phyloP scores from a whole-genome alignment of 148 eudicot species.

The Salicornia ramosissima region DNA sequence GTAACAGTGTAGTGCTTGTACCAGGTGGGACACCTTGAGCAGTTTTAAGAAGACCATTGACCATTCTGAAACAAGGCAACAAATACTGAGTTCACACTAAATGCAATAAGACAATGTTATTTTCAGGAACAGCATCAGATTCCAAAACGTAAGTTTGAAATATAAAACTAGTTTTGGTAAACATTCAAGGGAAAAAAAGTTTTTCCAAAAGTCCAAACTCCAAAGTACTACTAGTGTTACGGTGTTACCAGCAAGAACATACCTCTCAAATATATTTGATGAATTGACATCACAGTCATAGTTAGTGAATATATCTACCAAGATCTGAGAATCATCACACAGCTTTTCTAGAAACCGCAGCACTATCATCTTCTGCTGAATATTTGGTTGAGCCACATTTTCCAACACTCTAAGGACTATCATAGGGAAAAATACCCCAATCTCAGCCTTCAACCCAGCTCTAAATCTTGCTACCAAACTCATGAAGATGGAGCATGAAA shows the following conservation, averaged over 20 bases:
- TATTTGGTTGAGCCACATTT: slow-evolving; percentile 98
- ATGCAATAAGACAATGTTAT: background rate
- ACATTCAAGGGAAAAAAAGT: background rate
- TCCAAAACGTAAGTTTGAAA: background rate
- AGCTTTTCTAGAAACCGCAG: slow-evolving; percentile 89
- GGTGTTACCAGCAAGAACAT: slow-evolving; percentile 12
- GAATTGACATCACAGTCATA: slow-evolving; percentile 99
- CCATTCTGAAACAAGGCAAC: slow-evolving; percentile 62
- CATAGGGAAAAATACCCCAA: slow-evolving; percentile 99
- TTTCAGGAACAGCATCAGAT: background rate
- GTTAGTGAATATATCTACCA: slow-evolving; percentile 96
- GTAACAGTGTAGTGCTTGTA: slow-evolving; percentile 68
- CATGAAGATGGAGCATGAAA: slow-evolving; percentile 97
- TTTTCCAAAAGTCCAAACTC: background rate
- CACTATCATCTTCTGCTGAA: slow-evolving; percentile 98
- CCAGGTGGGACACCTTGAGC: slow-evolving; percentile 99
- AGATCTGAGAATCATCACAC: slow-evolving; percentile 86
- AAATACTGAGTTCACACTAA: background rate
- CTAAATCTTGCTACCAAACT: slow-evolving; percentile 96
- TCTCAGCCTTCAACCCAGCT: slow-evolving; percentile 99
- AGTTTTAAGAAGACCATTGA: slow-evolving; percentile 99
- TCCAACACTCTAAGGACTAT: slow-evolving; percentile 95
- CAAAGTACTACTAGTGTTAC: background rate
- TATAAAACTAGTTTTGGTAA: background rate
- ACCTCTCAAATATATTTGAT: slow-evolving; percentile 99